Base-by-base conservation (phyloP, 148 eudicot species). In the Mesembryanthemum crystallinum region DNA sequence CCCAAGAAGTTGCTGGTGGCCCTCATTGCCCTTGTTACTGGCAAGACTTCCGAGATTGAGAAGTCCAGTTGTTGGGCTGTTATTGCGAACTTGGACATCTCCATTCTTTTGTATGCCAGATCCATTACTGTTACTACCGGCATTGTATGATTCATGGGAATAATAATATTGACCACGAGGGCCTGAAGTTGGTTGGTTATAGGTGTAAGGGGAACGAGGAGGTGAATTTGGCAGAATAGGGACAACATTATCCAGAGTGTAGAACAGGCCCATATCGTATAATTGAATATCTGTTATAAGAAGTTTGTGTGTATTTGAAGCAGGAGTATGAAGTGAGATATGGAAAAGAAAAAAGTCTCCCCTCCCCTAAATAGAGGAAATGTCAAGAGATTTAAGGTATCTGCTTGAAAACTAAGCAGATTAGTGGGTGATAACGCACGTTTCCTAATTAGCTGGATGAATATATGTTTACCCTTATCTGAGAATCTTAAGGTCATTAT, bases 81-180 rank as follows among this genome's bases (percentile, higher is more conserved):
- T 7, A 33, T 74, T 74, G 13, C 29, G 54, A 25, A 60, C 54
- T 28, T 74, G 43, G 21, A 51, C 27, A 24, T 23, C 70, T 12
- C 42, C 67, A 30, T 74, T 63, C 12, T 45, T 63, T 23, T 74
- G 77, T 12, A 28, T 47, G 28, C 67, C 67, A 7, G 67, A 73
- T 37, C 32, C 55, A 11, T 73, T 73, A 8, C 24, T n/a, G n/a
- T 60, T 72, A 15, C 55, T n/a, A 42, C 57, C 32, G 0, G 76
- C 24, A 12, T 25, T 43, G 27, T 57, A 58, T 33, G 27, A n/a
- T 5, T 42, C 49, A 66, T 11, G 60, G 3, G 43, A 3, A 6
- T 69, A 47, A 17, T 37, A 37, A 29, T 70, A 51, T 7, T 30
- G 13, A 9, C 12, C 10, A 20, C 35, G 73, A 7, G 25, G 30